Evolutionary conservation across 306 rosid species (phyloP), one percentile per base, ranked within the genome.

Genomic region (Sophora flavescens): DNA sequence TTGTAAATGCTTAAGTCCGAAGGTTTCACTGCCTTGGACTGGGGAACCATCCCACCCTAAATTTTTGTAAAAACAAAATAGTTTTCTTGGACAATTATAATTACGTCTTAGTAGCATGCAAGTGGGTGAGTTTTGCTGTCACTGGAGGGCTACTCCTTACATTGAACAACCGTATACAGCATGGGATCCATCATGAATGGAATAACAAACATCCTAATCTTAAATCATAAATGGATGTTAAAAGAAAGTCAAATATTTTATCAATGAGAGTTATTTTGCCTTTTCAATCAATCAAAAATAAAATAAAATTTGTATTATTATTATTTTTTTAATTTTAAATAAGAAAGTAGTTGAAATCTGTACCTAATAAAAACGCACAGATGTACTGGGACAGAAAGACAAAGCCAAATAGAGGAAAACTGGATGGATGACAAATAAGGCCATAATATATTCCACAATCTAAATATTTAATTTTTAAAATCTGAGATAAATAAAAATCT

Each of bases 171-270:
- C 64, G 6, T 28, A 13, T 32, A 26, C 74, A 59, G 22, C 64
- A 62, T 39, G 82, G 72, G 82, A 78, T 63, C 82, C 82, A 78
- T 63, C 70, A 36, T 17, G 30, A 17, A 78, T 47, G 42, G 16
- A 77, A 77, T 57, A n/a, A n/a, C n/a, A n/a, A n/a, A n/a, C n/a
- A n/a, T n/a, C n/a, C n/a, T n/a, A n/a, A n/a, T n/a, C n/a, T n/a
- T n/a, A n/a, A n/a, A n/a, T n/a, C n/a, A n/a, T n/a, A n/a, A n/a
- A 22, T 22, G 12, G 44, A 51, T 16, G 26, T 3, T 8, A n/a
- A 42, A 57, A 32, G 35, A 44, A 26, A 3, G 14, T 79, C 72
- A 53, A 71, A 72, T 54, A 71, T 16, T 26, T 9, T 38, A 60
- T 38, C 15, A 61, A 62, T 16, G 28, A 30, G 7, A 44, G 45